Conservation (phyloP, 352 stramenopile species). For the Thraustochytrium sp. region DNA sequence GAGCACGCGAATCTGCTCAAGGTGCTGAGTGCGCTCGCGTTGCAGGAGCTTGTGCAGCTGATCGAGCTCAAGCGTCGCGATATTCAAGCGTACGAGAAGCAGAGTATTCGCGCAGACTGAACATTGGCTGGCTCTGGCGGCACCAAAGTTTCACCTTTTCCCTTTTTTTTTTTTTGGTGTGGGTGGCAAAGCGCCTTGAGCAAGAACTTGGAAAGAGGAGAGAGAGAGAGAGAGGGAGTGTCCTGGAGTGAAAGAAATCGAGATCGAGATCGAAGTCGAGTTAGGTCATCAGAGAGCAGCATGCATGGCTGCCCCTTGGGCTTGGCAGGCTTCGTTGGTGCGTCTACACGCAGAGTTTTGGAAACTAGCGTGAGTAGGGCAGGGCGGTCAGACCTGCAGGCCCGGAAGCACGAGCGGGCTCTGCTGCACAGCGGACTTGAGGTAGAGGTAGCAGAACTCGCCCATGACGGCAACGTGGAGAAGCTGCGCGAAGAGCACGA, state of each 20-base stretch:
- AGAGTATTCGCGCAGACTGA: neutral
- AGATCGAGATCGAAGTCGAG: too few relatives aligned
- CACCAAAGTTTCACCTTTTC: neutral
- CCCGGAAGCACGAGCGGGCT: conserved; percentile 27
- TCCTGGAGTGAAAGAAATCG: too few relatives aligned
- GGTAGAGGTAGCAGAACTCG: conserved; percentile 99
- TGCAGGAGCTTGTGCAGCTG: neutral
- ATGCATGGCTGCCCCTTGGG: too few relatives aligned
- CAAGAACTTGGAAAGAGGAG: too few relatives aligned
- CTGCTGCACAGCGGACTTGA: conserved; percentile 61
- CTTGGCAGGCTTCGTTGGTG: too few relatives aligned
- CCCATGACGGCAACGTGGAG: conserved; percentile 95
- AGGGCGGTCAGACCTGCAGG: neutral
- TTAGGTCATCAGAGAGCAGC: too few relatives aligned
- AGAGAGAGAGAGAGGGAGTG: too few relatives aligned
- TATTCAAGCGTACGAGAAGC: neutral
- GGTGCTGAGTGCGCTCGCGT: neutral
- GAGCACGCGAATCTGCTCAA: neutral
- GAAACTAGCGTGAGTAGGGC: neutral
- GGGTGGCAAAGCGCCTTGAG: too few relatives aligned
- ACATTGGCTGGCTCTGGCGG: too few relatives aligned
- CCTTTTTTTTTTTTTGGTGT: neutral
- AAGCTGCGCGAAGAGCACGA: conserved; percentile 97
- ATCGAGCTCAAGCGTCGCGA: neutral
- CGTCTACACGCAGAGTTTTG: too few relatives aligned